Evolutionary conservation across 2,329 filamentous ascomycete species (phyloP), one percentile per base, ranked within the genome.

Genomic region (Tolypocladium inflatum): DNA sequence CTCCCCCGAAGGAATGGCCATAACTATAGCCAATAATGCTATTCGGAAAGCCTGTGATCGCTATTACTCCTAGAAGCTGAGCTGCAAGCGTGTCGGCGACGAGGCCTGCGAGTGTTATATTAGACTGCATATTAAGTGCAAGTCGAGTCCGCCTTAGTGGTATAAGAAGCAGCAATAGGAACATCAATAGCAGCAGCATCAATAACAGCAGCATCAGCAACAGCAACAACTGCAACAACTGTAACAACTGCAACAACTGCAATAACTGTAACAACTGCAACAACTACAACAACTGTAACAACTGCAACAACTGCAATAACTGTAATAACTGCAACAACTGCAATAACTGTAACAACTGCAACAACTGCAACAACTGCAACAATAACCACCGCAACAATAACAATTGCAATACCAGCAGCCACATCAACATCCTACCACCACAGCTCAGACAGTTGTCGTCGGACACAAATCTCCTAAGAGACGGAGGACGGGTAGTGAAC

Each of bases 41-140:
- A 73, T 70, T 61, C 73, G 76, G 58, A 76, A 74, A 58, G 76
- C 76, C 58, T 79, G 76, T 66, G 76, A 79, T 64, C 73, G 75
- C 60, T 79, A 76, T 63, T 76, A 78, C 62, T 65, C 65, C 21
- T 75, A 78, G 63, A 79, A 78, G 64, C 69, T 79, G 59, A 74
- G 72, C 61, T 78, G 76, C 67, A 78, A 74, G 63, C 71, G 76
- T 55, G 64, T 68, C 58, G 69, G 68, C 58, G 71, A 72, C 55
- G 72, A 73, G 54, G 63, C 71, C 23, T 78, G 76, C 63, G 74
- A 77, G 63, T 68, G 76, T 11, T 79, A 76, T 60, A 61, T 72
- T 26, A 70, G 73, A 58, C 70, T 77, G 58, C 72, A 72, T 54
- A 68, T 71, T 3, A 68, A 73, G 60, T 78, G 76, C 70, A 77